phyloP scores from a whole-genome alignment of 2,329 filamentous ascomycete genomes.

The Calonectria pseudoturangicola region DNA sequence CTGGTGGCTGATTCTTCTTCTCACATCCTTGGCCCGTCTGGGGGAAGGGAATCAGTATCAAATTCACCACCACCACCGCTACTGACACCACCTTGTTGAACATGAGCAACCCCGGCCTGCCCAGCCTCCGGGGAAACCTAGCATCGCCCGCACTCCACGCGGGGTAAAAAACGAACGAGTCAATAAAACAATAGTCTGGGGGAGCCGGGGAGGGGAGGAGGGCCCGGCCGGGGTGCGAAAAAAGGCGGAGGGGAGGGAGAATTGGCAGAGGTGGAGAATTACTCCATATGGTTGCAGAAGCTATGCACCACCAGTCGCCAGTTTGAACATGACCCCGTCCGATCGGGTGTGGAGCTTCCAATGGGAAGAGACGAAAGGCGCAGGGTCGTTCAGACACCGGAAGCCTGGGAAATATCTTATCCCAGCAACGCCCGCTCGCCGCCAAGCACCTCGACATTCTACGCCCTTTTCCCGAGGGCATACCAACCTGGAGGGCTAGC shows the following conservation, averaged over 20 bases:
- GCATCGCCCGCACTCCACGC: slow-evolving; percentile 27
- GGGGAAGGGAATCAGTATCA: not conserved
- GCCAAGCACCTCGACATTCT: slow-evolving; percentile 5
- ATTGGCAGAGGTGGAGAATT: slow-evolving; percentile 34
- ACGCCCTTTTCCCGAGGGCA: slow-evolving; percentile 17
- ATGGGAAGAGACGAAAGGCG: not conserved
- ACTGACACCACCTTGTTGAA: not conserved
- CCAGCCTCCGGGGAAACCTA: slow-evolving; percentile 26
- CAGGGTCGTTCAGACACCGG: not conserved
- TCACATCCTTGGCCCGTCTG: not conserved
- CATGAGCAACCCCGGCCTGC: slow-evolving; percentile 12
- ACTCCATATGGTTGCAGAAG: slow-evolving; percentile 7
- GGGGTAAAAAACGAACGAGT: slow-evolving; percentile 34
- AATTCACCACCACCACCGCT: not conserved
- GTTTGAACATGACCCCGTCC: slow-evolving; percentile 24
- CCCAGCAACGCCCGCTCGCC: slow-evolving; percentile 9
- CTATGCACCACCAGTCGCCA: slow-evolving; percentile 6
- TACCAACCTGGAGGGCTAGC: not conserved
- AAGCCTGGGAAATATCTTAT: slow-evolving; percentile 28
- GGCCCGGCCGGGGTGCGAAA: slow-evolving; percentile 8
- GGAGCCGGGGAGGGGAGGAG: slow-evolving; percentile 18
- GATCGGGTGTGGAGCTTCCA: slow-evolving; percentile 24
- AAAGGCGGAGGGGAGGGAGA: slow-evolving; percentile 28
- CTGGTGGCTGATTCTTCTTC: not conserved
- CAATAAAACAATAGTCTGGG: slow-evolving; percentile 32